Evolutionary conservation across 208 protist species (phyloP), one percentile per base, ranked within the genome.

Genomic region (Acanthamoeba rhysodes): DNA sequence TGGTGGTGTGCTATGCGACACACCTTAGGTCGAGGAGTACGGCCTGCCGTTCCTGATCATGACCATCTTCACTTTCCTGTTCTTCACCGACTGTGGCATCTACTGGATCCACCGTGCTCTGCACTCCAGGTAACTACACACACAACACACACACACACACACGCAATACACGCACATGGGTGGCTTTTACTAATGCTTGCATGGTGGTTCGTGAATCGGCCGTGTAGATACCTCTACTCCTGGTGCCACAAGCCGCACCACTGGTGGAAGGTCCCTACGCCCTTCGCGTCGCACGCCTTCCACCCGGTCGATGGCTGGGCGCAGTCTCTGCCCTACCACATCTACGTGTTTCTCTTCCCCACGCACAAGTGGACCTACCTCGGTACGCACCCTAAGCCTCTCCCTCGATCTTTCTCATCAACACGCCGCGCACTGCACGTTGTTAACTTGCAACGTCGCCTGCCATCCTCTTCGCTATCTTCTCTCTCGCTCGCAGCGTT

Each of bases 81-180:
- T 97, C 57, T 99, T 99, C 96, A 99, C 98, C 48, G 99, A 99
- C 97, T 98, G 98, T 76, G 96, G 98, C 96, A 98, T 99, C 94
- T 99, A 99, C 97, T 99, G 98, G 98, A 98, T 99, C 94, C 99
- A 99, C 96, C 97, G 99, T 29, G 97, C 97, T n/a, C 96, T 99
- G 68, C 98, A 99, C 96, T 97, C 98, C 95, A 88, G 74, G 29
- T 98, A 98, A 16, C 2, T 16, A 29, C 14, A 9, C n/a, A 72
- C 64, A 18, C 50, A 10, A 7, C 50, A 20, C 50, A 20, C 50
- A 0, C 50, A 10, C 50, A 10, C 50, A 10, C 50, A 0, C 50
- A 20, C 50, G 4, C 12, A 12, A 4, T 55, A 57, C 50, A 20
- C 50, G 50, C 20, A 22, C 55, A 12, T 4, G 2, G 16, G 37